Conservation (phyloP, 2,329 filamentous ascomycete species). For the Cercospora brassicicola region DNA sequence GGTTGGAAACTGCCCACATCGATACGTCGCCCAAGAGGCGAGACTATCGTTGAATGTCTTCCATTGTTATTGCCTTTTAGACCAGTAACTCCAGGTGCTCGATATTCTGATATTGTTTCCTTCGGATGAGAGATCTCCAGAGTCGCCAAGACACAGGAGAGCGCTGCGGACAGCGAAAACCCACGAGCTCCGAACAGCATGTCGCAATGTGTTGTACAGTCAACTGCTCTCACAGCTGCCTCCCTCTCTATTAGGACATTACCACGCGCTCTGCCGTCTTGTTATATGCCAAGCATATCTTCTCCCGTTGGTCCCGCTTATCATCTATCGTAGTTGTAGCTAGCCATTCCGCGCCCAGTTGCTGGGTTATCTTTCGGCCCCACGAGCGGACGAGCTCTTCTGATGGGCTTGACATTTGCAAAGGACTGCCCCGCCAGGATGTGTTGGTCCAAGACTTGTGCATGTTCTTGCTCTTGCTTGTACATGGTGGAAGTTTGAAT, state of each 20-base stretch:
- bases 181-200: background rate
- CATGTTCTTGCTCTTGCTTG: no score
- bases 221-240: background rate
- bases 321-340: background rate
- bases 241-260: background rate
- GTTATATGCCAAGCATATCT: background rate
- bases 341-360: background rate
- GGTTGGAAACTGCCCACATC: background rate
- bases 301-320: background rate
- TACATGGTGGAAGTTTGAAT: no score
- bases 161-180: background rate
- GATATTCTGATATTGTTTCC: background rate
- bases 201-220: background rate
- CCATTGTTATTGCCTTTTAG: background rate
- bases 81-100: background rate
- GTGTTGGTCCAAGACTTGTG: no score
- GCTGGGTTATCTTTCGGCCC: background rate
- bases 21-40: background rate
- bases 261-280: background rate
- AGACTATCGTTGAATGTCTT: background rate
- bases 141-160: background rate
- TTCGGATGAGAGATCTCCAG: background rate
- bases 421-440: no score
- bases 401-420: no score
- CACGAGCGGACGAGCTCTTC: background rate